These are phyloP conservation scores for Tremella fuciformis DNA, from an alignment of 768 basidiomycete species.

Conservation along the genomic window DNA sequence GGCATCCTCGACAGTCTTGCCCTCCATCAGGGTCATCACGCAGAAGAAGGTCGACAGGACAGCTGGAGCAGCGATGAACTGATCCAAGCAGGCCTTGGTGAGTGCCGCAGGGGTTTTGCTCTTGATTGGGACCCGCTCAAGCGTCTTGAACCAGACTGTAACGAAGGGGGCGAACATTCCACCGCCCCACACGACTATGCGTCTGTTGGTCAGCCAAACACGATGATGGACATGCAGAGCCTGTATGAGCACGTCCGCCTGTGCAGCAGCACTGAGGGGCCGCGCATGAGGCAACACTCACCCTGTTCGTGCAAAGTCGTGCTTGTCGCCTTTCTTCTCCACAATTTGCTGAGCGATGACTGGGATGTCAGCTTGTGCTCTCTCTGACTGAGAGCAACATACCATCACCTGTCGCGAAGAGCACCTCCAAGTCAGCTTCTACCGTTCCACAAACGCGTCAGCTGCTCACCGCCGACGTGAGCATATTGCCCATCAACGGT, in stretches of 20 bases:
- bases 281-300: conserved; percentile 16
- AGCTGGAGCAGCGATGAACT: conserved; percentile 72
- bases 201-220: conserved; percentile 55
- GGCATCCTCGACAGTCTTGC: conserved; percentile 61
- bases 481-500: conserved; percentile 38
- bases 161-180: conserved; percentile 73
- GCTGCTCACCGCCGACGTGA: conserved; percentile 35
- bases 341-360: conserved; percentile 81
- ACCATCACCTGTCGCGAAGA: conserved; percentile 50
- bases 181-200: conserved; percentile 64
- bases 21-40: conserved; percentile 76
- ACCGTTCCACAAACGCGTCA: neutral
- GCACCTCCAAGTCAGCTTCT: conserved; percentile 17
- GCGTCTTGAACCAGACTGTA: conserved; percentile 74
- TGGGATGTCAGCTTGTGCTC: conserved; percentile 2
- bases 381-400: conserved; percentile 56
- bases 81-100: conserved; percentile 70
- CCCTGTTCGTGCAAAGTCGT: conserved; percentile 59
- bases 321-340: conserved; percentile 66
- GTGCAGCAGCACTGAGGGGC: neutral
- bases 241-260: too few relatives aligned
- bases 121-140: conserved; percentile 67
- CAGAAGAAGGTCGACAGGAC: conserved; percentile 63
- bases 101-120: conserved; percentile 34
- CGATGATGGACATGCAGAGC: conserved; percentile 33